Conservation (phyloP, 192 early-diverging fungal genomes). For the Coemansia reversa region DNA sequence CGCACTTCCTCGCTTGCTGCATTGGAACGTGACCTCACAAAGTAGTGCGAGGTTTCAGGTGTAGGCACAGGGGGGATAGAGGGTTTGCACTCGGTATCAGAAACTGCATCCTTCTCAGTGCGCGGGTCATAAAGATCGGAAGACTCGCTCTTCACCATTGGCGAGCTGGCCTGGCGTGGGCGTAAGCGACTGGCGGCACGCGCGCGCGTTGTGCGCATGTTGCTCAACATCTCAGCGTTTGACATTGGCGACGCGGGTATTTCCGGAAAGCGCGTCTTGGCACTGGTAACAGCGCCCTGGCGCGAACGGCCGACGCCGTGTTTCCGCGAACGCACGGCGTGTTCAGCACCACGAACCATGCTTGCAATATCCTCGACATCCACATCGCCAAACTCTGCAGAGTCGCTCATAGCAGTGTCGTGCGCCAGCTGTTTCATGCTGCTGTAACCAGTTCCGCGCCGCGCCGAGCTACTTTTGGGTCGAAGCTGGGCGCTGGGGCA, state of each 20-base stretch:
- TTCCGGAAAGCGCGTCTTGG: constrained; percentile 33
- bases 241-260: constrained; percentile 38
- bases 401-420: constrained; percentile 27
- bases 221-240: background rate
- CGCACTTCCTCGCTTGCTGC: constrained; percentile 50
- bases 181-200: constrained; percentile 10
- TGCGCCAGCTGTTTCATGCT: constrained; percentile 16
- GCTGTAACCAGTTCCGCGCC: constrained; percentile 3
- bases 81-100: constrained; percentile 1
- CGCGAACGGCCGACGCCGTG: constrained; percentile 33
- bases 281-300: background rate
- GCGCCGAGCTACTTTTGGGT: background rate
- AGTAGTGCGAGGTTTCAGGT: constrained; percentile 31
- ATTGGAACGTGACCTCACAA: constrained; percentile 47
- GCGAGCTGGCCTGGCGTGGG: constrained; percentile 5
- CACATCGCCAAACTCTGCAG: constrained; percentile 35
- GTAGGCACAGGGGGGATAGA: background rate
- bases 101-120: background rate
- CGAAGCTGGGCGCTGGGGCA: constrained; percentile 59
- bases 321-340: constrained; percentile 48
- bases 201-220: background rate
- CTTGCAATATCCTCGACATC: constrained; percentile 51
- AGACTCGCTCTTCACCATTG: background rate
- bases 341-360: constrained; percentile 49
- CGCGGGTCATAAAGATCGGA: background rate